Conservation (phyloP, 2,329 filamentous ascomycete genomes). For the Aspergillus sp. region DNA sequence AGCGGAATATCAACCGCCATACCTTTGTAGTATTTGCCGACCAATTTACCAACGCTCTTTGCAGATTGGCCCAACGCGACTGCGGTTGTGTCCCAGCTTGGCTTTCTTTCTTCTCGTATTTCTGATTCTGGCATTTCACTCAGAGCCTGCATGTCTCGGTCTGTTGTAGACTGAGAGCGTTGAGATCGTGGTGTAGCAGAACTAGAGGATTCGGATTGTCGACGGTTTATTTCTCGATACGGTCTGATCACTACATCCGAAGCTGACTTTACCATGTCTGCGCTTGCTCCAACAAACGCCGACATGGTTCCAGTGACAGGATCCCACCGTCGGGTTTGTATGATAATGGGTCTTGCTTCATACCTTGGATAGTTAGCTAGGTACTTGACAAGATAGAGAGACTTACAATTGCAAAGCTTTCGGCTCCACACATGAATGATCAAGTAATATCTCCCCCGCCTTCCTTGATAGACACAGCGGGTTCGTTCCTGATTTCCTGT, state of each 20-base stretch:
- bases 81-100: conserved; percentile 3
- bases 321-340: conserved; percentile 32
- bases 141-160: not conserved
- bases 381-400: not conserved
- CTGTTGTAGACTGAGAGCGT: not conserved
- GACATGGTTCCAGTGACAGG: conserved; percentile 25
- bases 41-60: conserved; percentile 20
- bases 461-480: conserved; percentile 16
- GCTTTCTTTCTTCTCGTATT: not conserved
- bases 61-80: conserved; percentile 11
- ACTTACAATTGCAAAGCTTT: conserved; percentile 18
- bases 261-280: conserved; percentile 20
- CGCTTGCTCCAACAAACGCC: conserved; percentile 18
- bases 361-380: conserved; percentile 11
- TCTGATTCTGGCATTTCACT: not conserved
- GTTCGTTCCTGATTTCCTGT: conserved; percentile 5
- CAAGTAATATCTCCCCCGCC: conserved; percentile 19
- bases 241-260: conserved; percentile 23
- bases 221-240: conserved; percentile 19
- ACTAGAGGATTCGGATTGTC: conserved; percentile 3
- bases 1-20: conserved; percentile 31
- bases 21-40: conserved; percentile 26
- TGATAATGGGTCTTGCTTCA: conserved; percentile 23
- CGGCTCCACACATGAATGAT: conserved; percentile 14
- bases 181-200: not conserved